phyloP scores from a whole-genome alignment of 148 eudicot species.

The Persicaria maculosa region DNA sequence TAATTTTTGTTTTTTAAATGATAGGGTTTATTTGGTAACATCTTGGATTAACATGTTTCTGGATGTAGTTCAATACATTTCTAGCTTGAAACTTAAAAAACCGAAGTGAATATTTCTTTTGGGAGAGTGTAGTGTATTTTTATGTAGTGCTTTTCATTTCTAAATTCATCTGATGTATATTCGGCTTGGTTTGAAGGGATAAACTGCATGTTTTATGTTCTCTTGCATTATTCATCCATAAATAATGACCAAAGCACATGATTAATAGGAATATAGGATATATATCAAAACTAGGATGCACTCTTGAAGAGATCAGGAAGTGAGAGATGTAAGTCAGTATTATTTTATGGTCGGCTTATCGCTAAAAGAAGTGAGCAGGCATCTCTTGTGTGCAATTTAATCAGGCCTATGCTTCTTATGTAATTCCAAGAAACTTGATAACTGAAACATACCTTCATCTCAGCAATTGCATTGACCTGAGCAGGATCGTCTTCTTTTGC shows the following conservation, averaged over 20 bases:
- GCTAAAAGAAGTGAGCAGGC: background rate
- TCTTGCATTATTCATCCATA: background rate
- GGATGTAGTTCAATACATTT: no score
- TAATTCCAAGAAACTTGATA: background rate
- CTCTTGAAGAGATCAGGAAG: no score
- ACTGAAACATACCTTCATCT: conserved; percentile 24
- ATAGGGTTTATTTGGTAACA: no score
- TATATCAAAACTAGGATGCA: background rate
- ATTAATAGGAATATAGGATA: background rate
- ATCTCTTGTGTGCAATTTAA: background rate
- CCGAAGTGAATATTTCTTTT: no score
- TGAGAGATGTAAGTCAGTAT: background rate
- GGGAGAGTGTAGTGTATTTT: no score
- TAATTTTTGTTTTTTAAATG: no score
- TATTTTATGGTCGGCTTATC: background rate
- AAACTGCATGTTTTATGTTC: background rate
- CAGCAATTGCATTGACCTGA: conserved; percentile 20
- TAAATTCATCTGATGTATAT: background rate
- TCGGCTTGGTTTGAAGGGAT: background rate
- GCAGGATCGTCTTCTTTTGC: conserved; percentile 29
- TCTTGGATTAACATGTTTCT: no score
- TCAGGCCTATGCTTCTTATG: background rate
- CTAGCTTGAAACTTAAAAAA: no score
- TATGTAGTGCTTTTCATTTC: background rate
- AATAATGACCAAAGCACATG: background rate